These are phyloP conservation scores for Phallus indusiatus DNA, from an alignment of 768 basidiomycete genomes.

Conservation along the genomic window DNA sequence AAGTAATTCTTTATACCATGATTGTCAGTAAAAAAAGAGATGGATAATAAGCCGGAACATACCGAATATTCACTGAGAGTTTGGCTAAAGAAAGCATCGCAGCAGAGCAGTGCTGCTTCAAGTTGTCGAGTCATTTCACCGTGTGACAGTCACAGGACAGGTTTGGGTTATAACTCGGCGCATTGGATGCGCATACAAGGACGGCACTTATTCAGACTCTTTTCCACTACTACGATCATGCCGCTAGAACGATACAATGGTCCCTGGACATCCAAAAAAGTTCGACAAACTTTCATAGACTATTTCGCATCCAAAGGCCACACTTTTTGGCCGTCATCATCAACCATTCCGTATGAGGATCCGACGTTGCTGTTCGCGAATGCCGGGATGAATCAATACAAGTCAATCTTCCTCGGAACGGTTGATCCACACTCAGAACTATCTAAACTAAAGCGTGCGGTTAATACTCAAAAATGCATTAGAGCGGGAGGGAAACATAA, in stretches of 20 bases:
- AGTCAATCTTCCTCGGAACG: slow-evolving; percentile 94
- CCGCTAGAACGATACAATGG: slow-evolving; percentile 10
- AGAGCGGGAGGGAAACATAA: slow-evolving; percentile 99
- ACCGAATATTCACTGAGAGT: too few species aligned
- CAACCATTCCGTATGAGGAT: slow-evolving; percentile 95
- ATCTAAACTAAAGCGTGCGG: slow-evolving; percentile 84
- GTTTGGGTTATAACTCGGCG: not conserved
- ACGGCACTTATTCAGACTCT: not conserved
- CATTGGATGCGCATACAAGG: slow-evolving; percentile 10
- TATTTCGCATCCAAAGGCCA: slow-evolving; percentile 78
- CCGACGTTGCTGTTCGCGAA: slow-evolving; percentile 97
- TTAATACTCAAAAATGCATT: slow-evolving; percentile 97
- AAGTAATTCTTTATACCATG: too few species aligned
- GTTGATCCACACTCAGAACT: slow-evolving; percentile 93
- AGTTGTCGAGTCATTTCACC: not conserved
- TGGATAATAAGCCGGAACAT: too few species aligned
- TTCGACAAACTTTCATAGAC: slow-evolving; percentile 85
- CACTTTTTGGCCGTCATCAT: slow-evolving; percentile 82
- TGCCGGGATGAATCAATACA: slow-evolving; percentile 98
- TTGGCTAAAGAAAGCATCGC: too few species aligned
- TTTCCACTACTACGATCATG: slow-evolving; percentile 3
- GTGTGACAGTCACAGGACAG: not conserved
- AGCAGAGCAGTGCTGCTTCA: not conserved
- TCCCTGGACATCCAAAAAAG: slow-evolving; percentile 67
- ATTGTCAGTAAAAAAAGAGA: too few species aligned